These are phyloP conservation scores for Vitis rotundifolia DNA, from an alignment of 164 flowering plant genomes.

Conservation along the genomic window DNA sequence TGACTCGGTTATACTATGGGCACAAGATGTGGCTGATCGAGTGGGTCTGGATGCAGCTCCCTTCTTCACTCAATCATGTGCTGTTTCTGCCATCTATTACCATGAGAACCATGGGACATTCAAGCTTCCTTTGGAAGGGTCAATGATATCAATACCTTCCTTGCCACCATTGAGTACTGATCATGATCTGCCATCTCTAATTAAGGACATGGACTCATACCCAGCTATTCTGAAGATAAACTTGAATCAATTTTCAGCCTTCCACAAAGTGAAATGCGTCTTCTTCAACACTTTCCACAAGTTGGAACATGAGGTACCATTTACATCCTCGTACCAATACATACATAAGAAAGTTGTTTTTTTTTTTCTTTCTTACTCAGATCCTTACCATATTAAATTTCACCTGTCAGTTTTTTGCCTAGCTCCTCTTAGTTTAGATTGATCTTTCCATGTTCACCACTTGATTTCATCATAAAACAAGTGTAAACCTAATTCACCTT, in stretches of 20 bases:
- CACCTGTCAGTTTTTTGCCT: too few relatives aligned
- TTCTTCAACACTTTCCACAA: slow-evolving; percentile 19
- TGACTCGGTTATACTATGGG: slow-evolving; percentile 51
- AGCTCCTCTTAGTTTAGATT: too few relatives aligned
- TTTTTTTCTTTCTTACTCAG: too few relatives aligned
- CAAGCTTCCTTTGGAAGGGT: slow-evolving; percentile 10
- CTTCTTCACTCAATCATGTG: slow-evolving; percentile 50
- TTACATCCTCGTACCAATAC: too few relatives aligned
- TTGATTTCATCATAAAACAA: too few relatives aligned
- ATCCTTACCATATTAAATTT: too few relatives aligned
- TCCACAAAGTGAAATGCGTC: slow-evolving; percentile 16
- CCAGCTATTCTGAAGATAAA: slow-evolving; percentile 3
- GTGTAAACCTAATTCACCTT: too few relatives aligned
- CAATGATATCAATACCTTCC: slow-evolving; percentile 17
- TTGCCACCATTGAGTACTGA: slow-evolving; percentile 24
- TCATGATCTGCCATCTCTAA: slow-evolving; percentile 41
- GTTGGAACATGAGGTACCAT: slow-evolving; percentile 24
- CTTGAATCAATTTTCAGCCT: slow-evolving; percentile 21
- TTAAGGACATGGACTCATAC: slow-evolving; percentile 1
- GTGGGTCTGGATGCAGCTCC: slow-evolving; percentile 38
- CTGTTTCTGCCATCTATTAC: slow-evolving; percentile 30
- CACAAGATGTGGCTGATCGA: slow-evolving; percentile 28
- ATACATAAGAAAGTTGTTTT: too few relatives aligned
- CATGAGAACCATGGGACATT: slow-evolving; percentile 12
- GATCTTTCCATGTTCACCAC: too few relatives aligned